These are phyloP conservation scores for Stropharia rugosoannulata DNA, from an alignment of 768 basidiomycete species.

Conservation along the genomic window DNA sequence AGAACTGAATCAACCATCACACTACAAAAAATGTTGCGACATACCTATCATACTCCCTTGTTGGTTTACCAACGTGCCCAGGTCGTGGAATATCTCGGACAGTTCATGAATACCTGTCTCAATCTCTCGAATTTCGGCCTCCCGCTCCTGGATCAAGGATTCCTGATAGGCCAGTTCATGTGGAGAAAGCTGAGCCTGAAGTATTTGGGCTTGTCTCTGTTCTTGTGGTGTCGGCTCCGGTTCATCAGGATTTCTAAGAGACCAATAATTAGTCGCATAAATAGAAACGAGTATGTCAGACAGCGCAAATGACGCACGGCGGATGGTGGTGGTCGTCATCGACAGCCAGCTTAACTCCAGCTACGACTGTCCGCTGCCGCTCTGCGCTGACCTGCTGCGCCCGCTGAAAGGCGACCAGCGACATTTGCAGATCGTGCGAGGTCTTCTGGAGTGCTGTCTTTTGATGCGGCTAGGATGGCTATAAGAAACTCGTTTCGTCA, in stretches of 20 bases:
- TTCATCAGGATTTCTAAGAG: conserved; percentile 29
- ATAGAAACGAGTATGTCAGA: not conserved
- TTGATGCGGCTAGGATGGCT: conserved; percentile 57
- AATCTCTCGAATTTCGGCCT: conserved; percentile 93
- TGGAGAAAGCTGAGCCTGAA: conserved; percentile 77
- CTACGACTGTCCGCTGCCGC: conserved; percentile 84
- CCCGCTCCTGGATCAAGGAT: conserved; percentile 90
- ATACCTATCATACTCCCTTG: conserved; percentile 94
- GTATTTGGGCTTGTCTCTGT: conserved; percentile 66
- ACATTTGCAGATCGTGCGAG: conserved; percentile 88
- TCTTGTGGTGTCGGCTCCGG: conserved; percentile 43
- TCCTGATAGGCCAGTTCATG: conserved; percentile 96
- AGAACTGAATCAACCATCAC: not conserved
- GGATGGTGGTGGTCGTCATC: conserved; percentile 60
- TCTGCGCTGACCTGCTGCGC: conserved; percentile 91
- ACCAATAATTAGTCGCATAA: not conserved
- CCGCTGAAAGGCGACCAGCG: conserved; percentile 87
- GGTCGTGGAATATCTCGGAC: conserved; percentile 93
- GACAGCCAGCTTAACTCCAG: conserved; percentile 80
- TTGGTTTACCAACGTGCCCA: conserved; percentile 91
- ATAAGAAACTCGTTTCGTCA: not conserved
- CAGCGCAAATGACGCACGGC: conserved; percentile 18
- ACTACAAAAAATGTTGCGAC: conserved; percentile 21
- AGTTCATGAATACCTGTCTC: conserved; percentile 96
- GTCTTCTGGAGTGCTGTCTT: conserved; percentile 90